Evolutionary conservation across 2,329 filamentous ascomycete species (phyloP).

Genomic region (Biscogniauxia mediterranea): DNA sequence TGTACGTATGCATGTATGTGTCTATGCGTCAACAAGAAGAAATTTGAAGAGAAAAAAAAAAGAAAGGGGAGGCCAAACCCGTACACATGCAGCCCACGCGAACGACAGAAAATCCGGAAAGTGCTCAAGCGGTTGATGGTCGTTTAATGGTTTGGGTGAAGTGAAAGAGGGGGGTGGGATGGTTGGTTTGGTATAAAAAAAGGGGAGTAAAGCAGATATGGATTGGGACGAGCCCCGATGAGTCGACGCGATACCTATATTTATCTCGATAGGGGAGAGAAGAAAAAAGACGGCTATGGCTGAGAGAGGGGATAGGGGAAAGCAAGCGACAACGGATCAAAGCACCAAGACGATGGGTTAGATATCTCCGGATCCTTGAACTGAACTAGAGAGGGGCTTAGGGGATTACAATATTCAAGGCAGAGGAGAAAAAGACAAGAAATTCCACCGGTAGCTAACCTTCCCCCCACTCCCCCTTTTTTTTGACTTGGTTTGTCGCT

Average conservation of each 20-base stretch:
- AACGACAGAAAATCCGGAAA: not conserved
- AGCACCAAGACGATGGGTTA: too few relatives aligned
- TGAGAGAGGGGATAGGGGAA: too few relatives aligned
- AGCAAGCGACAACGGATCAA: too few relatives aligned
- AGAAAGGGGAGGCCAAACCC: not conserved
- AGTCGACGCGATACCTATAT: not conserved
- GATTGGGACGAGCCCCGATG: not conserved
- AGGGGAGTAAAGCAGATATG: conserved; percentile 1
- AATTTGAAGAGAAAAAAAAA: not conserved
- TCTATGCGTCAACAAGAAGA: not conserved
- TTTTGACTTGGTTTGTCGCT: too few relatives aligned
- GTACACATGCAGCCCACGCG: not conserved
- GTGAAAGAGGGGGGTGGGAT: too few relatives aligned
- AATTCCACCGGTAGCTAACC: too few relatives aligned
- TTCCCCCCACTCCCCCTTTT: too few relatives aligned
- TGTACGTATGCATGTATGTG: conserved; percentile 13
- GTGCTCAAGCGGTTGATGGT: not conserved
- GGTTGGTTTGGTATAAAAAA: not conserved
- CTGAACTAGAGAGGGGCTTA: too few relatives aligned
- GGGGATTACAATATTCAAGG: too few relatives aligned
- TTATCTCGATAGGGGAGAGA: not conserved
- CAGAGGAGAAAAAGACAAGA: too few relatives aligned
- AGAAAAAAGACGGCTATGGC: not conserved
- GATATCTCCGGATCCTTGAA: too few relatives aligned
- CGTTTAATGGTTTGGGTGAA: not conserved